A percentile compares a stretch with the other conserved stretches of the same genome.
Evolutionary conservation across 495 filamentous ascomycete genomes (phyloP).

Genomic region (Trichoderma erinaceum): DNA sequence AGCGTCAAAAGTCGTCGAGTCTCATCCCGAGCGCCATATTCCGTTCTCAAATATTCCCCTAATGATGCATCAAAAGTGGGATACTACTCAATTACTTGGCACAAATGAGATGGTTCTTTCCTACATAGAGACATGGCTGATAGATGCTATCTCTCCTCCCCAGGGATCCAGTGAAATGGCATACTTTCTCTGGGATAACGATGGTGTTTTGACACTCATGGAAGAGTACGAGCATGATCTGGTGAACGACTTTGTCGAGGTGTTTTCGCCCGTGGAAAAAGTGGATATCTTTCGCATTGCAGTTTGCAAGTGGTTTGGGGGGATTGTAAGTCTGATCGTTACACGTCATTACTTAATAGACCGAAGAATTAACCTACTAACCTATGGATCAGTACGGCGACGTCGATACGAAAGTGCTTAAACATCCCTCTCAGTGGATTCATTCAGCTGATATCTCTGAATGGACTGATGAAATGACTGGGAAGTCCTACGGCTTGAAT

Average conservation of each 20-base stretch:
- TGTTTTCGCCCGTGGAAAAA: neutral
- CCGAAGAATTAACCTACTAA: neutral
- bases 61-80: neutral
- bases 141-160: neutral
- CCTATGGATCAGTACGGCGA: neutral
- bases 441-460: neutral
- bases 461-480: constrained; percentile 5
- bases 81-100: neutral
- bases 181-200: constrained; percentile 1
- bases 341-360: neutral
- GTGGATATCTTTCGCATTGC: neutral
- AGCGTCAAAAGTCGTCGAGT: neutral
- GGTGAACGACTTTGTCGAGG: neutral
- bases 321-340: neutral
- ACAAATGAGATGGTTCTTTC: neutral
- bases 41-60: neutral
- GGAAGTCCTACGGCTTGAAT: neutral
- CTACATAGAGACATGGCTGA: neutral
- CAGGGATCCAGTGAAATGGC: neutral
- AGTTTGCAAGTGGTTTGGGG: neutral
- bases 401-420: neutral
- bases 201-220: neutral
- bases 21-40: neutral
- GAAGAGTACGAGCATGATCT: neutral
- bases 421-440: neutral